Evolutionary conservation across 805 yeast species (phyloP), one percentile per base, ranked within the genome.

Genomic region (Diddensiella caesifluorescens): DNA sequence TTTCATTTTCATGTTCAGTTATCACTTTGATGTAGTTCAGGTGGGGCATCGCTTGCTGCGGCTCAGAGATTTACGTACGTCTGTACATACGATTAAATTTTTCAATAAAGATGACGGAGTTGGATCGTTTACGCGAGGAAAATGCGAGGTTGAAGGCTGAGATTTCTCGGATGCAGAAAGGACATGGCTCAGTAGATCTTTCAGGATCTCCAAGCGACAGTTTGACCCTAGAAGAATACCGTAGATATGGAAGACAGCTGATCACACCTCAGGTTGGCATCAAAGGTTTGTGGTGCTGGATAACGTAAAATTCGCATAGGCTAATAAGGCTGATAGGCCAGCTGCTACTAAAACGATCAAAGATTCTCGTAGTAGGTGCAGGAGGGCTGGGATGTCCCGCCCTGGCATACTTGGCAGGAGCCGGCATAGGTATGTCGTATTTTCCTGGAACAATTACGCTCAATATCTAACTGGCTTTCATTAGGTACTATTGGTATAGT

Each of bases 341-440:
- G 59, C 39, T 72, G 5, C 66, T 63, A 32, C 61, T 92, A 35
- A 80, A 79, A 48, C 50, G 60, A 0, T 45, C 90, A 2, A 74
- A 68, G 39, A 74, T 89, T 0, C 61, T 90, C 20, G 89, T 92
- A 0, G 71, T 92, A 5, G 98, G 99, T 1, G 97, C 97, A 0
- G 99, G 98, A 7, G 99, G 99, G 0, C 68, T 92, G 4, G 97
- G 98, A 0, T 82, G 94, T 51, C 97, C 98, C 0, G 94, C 94
- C 0, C 61, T 90, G 37, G 69, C 84, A 32, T 92, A 92, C 56
- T 63, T 92, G 2, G 79, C 80, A 0, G 96, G 94, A 0, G 83
- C 95, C 0, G 98, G 99, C 3, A 66, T 90, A 3, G 97, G 95
- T 1, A 27, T 5, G 46, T 29, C n/a, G n/a, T n/a, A n/a, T n/a